Conservation (phyloP, 768 basidiomycete species). For the Naganishia antarctica region DNA sequence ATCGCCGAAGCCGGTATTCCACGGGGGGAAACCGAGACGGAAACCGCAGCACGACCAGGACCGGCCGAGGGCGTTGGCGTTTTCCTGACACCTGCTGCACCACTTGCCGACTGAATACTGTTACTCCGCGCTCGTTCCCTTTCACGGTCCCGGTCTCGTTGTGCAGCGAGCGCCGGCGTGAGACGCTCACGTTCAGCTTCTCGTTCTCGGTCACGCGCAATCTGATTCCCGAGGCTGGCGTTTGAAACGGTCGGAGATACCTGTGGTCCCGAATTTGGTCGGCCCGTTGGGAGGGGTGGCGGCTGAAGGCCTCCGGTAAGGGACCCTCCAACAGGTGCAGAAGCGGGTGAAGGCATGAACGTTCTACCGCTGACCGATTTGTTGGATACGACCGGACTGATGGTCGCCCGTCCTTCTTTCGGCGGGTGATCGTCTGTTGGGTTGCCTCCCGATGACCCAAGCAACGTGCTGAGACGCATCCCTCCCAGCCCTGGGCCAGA, state of each 20-base stretch:
- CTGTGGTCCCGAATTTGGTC: background rate
- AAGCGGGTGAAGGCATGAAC: background rate
- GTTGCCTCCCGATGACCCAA: background rate
- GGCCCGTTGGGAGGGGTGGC: background rate
- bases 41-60: background rate
- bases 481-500: constrained; percentile 1
- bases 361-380: background rate
- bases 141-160: background rate
- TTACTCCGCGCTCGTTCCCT: constrained; percentile 5
- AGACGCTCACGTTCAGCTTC: no score
- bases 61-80: constrained; percentile 3
- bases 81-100: background rate
- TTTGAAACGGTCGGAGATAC: background rate
- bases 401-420: background rate
- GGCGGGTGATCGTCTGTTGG: background rate
- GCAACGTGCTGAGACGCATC: constrained; percentile 8
- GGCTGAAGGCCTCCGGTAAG: background rate
- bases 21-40: background rate
- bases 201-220: no score
- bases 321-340: background rate
- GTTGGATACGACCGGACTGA: constrained; percentile 7
- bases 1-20: background rate
- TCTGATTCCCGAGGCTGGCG: constrained; percentile 6
- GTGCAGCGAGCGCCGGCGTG: no score
- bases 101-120: constrained; percentile 10